Conservation (phyloP, 768 basidiomycete genomes). For the Saitozyma sp. region DNA sequence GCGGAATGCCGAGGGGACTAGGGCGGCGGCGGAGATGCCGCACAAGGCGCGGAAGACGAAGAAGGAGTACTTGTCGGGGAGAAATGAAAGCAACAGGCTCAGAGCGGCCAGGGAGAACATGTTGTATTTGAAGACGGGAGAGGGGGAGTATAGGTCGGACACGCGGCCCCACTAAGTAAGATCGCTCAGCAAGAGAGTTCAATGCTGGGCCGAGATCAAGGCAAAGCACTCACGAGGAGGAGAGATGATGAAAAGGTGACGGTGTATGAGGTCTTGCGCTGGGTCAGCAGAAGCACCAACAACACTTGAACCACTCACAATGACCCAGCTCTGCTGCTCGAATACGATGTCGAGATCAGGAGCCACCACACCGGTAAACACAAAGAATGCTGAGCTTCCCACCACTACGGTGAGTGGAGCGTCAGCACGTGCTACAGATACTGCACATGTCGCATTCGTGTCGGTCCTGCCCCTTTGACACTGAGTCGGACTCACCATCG, state of each 20-base stretch:
- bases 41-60: conserved; percentile 35
- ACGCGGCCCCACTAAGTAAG: conserved; percentile 21
- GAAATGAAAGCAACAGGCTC: conserved; percentile 17
- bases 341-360: conserved; percentile 13
- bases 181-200: not conserved
- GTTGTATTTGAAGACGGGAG: conserved; percentile 15
- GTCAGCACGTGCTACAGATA: not conserved
- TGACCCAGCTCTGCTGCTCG: conserved; percentile 27
- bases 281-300: not conserved
- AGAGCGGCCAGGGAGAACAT: not conserved
- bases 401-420: conserved; percentile 6
- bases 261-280: conserved; percentile 15
- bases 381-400: conserved; percentile 21
- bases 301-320: conserved; percentile 8
- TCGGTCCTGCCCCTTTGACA: not conserved
- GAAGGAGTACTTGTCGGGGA: conserved; percentile 30
- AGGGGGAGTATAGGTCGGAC: conserved; percentile 31
- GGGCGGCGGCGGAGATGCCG: conserved; percentile 29
- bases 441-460: not conserved
- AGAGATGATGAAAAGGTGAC: conserved; percentile 31
- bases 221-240: conserved; percentile 7
- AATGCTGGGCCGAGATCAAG: not conserved
- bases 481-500: conserved; percentile 13
- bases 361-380: conserved; percentile 16
- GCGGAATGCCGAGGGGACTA: conserved; percentile 29